Conservation (phyloP, 2,329 filamentous ascomycete genomes). For the Colletotrichum sp. region DNA sequence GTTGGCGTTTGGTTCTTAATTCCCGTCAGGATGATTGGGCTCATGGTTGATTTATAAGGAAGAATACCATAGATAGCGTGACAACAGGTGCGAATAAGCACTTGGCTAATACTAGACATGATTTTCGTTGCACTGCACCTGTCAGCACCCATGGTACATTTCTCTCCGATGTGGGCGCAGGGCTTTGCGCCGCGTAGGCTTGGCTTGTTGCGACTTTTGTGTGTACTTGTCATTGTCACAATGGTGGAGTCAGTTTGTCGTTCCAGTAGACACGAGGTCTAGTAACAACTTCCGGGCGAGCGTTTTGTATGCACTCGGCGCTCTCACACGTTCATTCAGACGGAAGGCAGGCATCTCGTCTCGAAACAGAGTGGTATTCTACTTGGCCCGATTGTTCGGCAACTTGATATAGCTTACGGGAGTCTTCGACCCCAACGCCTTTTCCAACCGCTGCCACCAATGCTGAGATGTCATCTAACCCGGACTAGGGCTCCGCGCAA, state of each 20-base stretch:
- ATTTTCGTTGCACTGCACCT: not conserved
- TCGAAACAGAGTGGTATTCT: not conserved
- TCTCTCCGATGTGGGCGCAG: not conserved
- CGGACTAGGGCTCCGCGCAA: not conserved
- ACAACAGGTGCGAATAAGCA: not conserved
- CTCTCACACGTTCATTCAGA: not conserved
- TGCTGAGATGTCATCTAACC: not conserved
- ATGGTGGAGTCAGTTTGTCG: not conserved
- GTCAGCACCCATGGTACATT: not conserved
- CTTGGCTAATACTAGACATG: not conserved
- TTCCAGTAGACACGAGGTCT: not conserved
- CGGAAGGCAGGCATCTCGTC: not conserved
- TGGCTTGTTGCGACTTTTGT: not conserved
- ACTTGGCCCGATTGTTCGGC: not conserved
- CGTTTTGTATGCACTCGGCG: not conserved
- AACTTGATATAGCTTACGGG: not conserved
- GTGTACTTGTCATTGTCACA: not conserved
- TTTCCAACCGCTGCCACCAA: not conserved
- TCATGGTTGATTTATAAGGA: not conserved
- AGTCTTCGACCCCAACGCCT: not conserved
- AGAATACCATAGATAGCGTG: not conserved
- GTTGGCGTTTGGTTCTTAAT: not conserved
- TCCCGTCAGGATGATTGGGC: not conserved
- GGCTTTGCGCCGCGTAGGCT: not conserved
- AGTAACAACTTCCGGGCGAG: not conserved